A percentile compares a stretch with the other conserved stretches of the same genome.
These are phyloP conservation scores for Lasiodiplodia theobromae DNA, from an alignment of 2,329 filamentous ascomycete species.

Conservation along the genomic window DNA sequence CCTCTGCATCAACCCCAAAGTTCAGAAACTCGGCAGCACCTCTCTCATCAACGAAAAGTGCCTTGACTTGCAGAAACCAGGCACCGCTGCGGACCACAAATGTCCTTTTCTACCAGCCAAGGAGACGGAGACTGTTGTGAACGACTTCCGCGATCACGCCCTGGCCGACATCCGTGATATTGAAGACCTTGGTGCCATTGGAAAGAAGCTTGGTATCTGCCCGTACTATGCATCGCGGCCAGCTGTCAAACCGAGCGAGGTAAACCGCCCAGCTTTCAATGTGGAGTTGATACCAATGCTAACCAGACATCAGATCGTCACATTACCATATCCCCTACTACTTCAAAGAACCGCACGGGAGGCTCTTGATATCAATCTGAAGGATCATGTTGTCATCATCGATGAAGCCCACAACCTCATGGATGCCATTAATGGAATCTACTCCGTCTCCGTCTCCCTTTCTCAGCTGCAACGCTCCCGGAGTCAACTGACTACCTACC, in stretches of 20 bases:
- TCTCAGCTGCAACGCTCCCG: conserved; percentile 75
- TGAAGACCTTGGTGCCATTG: conserved; percentile 83
- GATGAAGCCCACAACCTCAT: conserved; percentile 98
- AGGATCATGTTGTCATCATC: conserved; percentile 90
- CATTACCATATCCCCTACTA: conserved; percentile 88
- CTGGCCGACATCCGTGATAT: conserved; percentile 90
- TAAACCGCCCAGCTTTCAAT: conserved; percentile 37
- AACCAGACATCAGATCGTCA: conserved; percentile 69
- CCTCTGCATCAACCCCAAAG: conserved; percentile 86
- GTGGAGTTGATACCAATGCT: not conserved
- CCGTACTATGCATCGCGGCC: conserved; percentile 95
- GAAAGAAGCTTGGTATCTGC: conserved; percentile 80
- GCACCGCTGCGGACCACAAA: conserved; percentile 66
- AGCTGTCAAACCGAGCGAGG: conserved; percentile 80
- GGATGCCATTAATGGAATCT: conserved; percentile 88
- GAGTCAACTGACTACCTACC: conserved; percentile 79
- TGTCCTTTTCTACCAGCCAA: conserved; percentile 82
- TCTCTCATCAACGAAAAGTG: conserved; percentile 94
- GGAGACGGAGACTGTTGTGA: conserved; percentile 73
- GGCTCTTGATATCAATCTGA: conserved; percentile 83
- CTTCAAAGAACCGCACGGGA: conserved; percentile 88
- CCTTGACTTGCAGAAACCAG: conserved; percentile 83
- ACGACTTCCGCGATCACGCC: conserved; percentile 84
- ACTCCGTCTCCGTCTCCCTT: conserved; percentile 79
- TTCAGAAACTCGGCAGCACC: conserved; percentile 71